Conservation (phyloP, 2,329 filamentous ascomycete species). For the Colletotrichum ledebouriae region DNA sequence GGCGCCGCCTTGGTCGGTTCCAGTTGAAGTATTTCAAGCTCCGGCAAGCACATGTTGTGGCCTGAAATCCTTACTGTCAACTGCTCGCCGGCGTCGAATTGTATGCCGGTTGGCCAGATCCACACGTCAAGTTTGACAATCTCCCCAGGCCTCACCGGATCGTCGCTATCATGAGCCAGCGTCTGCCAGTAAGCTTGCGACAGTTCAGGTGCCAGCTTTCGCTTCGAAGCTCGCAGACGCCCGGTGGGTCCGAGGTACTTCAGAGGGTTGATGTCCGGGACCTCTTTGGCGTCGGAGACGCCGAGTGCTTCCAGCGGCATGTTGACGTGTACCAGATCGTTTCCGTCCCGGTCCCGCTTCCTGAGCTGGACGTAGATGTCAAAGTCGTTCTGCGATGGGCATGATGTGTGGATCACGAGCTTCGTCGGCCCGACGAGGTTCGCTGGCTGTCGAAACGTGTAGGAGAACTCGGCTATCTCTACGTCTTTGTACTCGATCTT, state of each 20-base stretch:
- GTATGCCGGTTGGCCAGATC: slow-evolving; percentile 24
- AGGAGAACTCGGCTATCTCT: neutral
- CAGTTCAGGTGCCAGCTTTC: slow-evolving; percentile 10
- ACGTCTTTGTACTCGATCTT: neutral
- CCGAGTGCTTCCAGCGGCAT: slow-evolving; percentile 13
- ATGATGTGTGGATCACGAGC: slow-evolving; percentile 18
- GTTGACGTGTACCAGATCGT: slow-evolving; percentile 18
- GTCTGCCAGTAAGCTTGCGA: slow-evolving; percentile 11
- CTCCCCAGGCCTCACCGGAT: slow-evolving; percentile 3
- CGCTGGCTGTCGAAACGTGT: neutral
- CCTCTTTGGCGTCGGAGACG: neutral
- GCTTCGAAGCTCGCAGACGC: slow-evolving; percentile 10
- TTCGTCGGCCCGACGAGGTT: slow-evolving; percentile 18
- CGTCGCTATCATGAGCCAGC: slow-evolving; percentile 5
- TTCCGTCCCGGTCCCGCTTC: slow-evolving; percentile 14
- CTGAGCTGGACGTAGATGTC: slow-evolving; percentile 19
- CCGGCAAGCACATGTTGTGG: neutral
- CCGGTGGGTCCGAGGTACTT: slow-evolving; percentile 25
- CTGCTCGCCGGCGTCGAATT: slow-evolving; percentile 18
- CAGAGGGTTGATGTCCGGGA: slow-evolving; percentile 23
- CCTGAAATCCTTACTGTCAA: slow-evolving; percentile 4
- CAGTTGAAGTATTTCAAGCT: neutral
- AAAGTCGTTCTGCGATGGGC: slow-evolving; percentile 10
- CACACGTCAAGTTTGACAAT: slow-evolving; percentile 8
- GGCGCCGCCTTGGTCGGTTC: neutral